A percentile compares a stretch with the other conserved stretches of the same genome.
phyloP scores from a whole-genome alignment of 257 asterid species.

The Ligustrum vulgare region DNA sequence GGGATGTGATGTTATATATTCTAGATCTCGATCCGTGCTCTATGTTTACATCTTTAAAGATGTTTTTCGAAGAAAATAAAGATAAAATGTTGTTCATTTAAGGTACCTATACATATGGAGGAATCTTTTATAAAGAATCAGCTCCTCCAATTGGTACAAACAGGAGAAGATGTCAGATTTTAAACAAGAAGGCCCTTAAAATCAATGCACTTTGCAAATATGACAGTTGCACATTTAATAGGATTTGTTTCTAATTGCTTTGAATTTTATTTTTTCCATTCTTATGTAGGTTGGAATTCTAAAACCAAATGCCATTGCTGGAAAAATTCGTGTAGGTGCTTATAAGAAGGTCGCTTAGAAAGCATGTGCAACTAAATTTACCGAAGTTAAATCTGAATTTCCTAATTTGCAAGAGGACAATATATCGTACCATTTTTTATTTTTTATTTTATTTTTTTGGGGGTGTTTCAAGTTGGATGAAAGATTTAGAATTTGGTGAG shows the following conservation, averaged over 20 bases:
- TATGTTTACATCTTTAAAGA: neutral
- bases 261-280: neutral
- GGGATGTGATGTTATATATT: slow-evolving; percentile 39
- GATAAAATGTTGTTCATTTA: neutral
- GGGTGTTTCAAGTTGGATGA: no score
- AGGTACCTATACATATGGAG: slow-evolving; percentile 41
- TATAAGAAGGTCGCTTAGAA: slow-evolving; percentile 26
- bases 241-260: slow-evolving; percentile 18
- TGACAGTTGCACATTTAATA: slow-evolving; percentile 44
- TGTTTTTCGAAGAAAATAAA: neutral
- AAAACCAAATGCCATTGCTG: slow-evolving; percentile 12
- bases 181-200: slow-evolving; percentile 23
- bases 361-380: slow-evolving; percentile 24
- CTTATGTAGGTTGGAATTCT: slow-evolving; percentile 37
- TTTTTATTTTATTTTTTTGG: no score
- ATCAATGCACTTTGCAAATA: slow-evolving; percentile 33
- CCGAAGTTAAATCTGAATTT: slow-evolving; percentile 9
- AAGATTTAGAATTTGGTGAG: slow-evolving; percentile 5
- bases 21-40: neutral
- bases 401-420: slow-evolving; percentile 12
- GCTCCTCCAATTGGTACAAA: slow-evolving; percentile 41
- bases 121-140: slow-evolving; percentile 32
- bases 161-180: slow-evolving; percentile 27
- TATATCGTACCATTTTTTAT: no score
- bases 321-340: slow-evolving; percentile 27